These are phyloP conservation scores for Gyrodon lividus DNA, from an alignment of 768 basidiomycete species.

Conservation along the genomic window DNA sequence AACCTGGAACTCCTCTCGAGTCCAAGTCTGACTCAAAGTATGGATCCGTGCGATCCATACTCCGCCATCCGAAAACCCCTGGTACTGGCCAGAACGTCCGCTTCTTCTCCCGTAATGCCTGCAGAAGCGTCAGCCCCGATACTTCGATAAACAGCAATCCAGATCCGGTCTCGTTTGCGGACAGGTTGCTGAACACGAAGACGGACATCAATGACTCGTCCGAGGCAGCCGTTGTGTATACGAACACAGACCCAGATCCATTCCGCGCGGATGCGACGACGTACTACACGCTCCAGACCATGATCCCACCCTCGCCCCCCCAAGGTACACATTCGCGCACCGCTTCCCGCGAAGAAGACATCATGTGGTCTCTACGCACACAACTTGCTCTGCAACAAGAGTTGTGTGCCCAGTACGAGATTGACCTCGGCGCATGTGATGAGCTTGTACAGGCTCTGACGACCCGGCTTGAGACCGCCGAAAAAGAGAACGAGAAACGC, in stretches of 20 bases:
- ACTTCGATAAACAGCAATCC: slow-evolving; percentile 44
- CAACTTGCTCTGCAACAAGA: slow-evolving; percentile 76
- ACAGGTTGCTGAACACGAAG: slow-evolving; percentile 42
- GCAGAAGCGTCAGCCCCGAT: slow-evolving; percentile 65
- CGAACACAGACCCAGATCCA: slow-evolving; percentile 57
- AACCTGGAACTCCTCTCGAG: slow-evolving; percentile 32
- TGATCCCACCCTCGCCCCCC: slow-evolving; percentile 68
- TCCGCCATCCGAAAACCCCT: slow-evolving; percentile 68
- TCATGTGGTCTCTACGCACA: slow-evolving; percentile 72
- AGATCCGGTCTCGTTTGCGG: slow-evolving; percentile 26
- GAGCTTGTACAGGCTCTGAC: slow-evolving; percentile 64
- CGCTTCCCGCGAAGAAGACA: slow-evolving; percentile 67
- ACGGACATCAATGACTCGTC: slow-evolving; percentile 64
- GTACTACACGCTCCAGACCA: slow-evolving; percentile 74
- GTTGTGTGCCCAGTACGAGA: slow-evolving; percentile 72
- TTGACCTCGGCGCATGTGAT: slow-evolving; percentile 71
- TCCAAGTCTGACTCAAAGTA: slow-evolving; percentile 22
- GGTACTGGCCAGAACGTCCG: slow-evolving; percentile 79
- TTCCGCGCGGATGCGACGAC: slow-evolving; percentile 72
- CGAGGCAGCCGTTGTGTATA: slow-evolving; percentile 48
- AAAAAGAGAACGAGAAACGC: slow-evolving; percentile 65
- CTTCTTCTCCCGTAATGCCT: slow-evolving; percentile 71
- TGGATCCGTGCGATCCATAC: slow-evolving; percentile 67
- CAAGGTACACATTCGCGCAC: slow-evolving; percentile 51
- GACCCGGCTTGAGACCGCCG: slow-evolving; percentile 50